Evolutionary conservation across 768 basidiomycete species (phyloP).

Genomic region (Chiua virens): DNA sequence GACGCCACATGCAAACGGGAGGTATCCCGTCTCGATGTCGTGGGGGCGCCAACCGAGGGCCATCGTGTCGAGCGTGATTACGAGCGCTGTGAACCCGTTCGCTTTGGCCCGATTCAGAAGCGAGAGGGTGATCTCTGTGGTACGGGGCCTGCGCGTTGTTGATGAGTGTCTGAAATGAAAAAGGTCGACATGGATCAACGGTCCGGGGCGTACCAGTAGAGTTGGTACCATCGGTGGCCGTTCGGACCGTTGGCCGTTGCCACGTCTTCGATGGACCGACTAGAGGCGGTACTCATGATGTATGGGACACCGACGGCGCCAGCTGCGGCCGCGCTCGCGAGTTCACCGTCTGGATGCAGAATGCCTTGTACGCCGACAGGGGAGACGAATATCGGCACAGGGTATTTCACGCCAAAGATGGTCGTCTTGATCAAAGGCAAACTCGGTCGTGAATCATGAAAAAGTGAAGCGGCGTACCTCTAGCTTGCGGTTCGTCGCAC

Average conservation of each 20-base stretch:
- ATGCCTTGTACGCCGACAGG: slow-evolving; percentile 82
- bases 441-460: neutral
- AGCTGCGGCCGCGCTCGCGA: slow-evolving; percentile 68
- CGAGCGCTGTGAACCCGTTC: slow-evolving; percentile 64
- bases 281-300: slow-evolving; percentile 74
- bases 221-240: slow-evolving; percentile 75
- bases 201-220: slow-evolving; percentile 65
- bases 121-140: slow-evolving; percentile 60
- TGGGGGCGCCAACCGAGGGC: slow-evolving; percentile 73
- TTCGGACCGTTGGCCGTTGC: slow-evolving; percentile 63
- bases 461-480: slow-evolving; percentile 42
- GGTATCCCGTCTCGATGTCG: slow-evolving; percentile 62
- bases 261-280: slow-evolving; percentile 75
- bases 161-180: no score
- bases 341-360: slow-evolving; percentile 68
- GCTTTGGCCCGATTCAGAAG: slow-evolving; percentile 65
- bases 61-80: slow-evolving; percentile 81
- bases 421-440: slow-evolving; percentile 47
- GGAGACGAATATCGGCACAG: slow-evolving; percentile 63
- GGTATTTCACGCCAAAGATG: slow-evolving; percentile 65
- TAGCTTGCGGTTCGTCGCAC: slow-evolving; percentile 55
- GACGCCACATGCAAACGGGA: slow-evolving; percentile 66
- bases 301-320: slow-evolving; percentile 61
- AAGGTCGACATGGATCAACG: neutral
- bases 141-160: slow-evolving; percentile 50